These are phyloP conservation scores for Linderniella brevidens DNA, from an alignment of 257 asterid genomes.

Conservation along the genomic window DNA sequence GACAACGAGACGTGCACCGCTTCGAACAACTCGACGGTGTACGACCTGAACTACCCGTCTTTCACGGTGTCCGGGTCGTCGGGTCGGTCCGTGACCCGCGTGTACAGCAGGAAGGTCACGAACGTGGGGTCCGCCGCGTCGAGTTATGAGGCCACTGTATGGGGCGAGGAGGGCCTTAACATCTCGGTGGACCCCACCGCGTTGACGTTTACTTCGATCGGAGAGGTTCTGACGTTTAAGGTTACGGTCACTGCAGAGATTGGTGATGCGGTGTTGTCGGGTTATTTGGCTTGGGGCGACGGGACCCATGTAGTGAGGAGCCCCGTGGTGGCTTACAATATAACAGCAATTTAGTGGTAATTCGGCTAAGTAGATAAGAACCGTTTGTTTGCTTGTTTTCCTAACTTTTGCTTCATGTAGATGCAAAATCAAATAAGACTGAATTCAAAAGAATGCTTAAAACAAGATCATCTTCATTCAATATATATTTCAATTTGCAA, in stretches of 20 bases:
- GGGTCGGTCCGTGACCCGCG: slow-evolving; percentile 8
- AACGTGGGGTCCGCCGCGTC: slow-evolving; percentile 46
- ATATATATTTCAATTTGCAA: too few relatives aligned
- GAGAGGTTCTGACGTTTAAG: slow-evolving; percentile 20
- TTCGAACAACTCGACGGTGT: slow-evolving; percentile 23
- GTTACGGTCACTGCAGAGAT: slow-evolving; percentile 20
- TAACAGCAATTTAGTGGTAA: too few relatives aligned
- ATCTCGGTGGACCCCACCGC: slow-evolving; percentile 23
- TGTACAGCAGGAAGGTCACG: slow-evolving; percentile 35
- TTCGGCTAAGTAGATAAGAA: too few relatives aligned
- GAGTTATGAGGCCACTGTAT: slow-evolving; percentile 22
- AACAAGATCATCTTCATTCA: too few relatives aligned
- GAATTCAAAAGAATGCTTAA: too few relatives aligned
- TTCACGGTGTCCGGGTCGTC: slow-evolving; percentile 20
- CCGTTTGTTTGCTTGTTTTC: not conserved
- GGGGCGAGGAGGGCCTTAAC: slow-evolving; percentile 10
- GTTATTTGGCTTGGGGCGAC: slow-evolving; percentile 43
- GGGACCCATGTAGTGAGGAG: slow-evolving; percentile 41
- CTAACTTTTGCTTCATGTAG: not conserved
- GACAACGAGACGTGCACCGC: slow-evolving; percentile 33
- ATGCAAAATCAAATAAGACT: too few relatives aligned
- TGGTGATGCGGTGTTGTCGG: slow-evolving; percentile 13
- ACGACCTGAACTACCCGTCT: slow-evolving; percentile 55
- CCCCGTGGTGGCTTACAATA: slow-evolving; percentile 22
- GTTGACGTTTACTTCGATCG: slow-evolving; percentile 24